Evolutionary conservation across 108 stramenopile genomes (phyloP), one percentile per base, ranked within the genome.

Genomic region (Nannochloropsis oceanica): DNA sequence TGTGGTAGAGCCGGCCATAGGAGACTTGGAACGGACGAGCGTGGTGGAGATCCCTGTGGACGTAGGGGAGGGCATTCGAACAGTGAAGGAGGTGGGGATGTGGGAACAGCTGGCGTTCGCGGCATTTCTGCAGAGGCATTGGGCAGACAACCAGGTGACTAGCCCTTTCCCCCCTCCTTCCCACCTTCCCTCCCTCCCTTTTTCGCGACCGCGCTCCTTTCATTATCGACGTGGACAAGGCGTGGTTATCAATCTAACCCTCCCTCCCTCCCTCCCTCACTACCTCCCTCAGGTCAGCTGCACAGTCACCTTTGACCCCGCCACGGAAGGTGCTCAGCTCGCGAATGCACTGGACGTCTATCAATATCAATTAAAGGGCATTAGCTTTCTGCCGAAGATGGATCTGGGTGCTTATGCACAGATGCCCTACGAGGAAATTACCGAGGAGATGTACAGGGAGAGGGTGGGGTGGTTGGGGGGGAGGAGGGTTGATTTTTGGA

Each of bases 31-130:
- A 26, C 85, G 85, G 43, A 91, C 91, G 26, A 34, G 87, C 46
- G 92, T 92, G 73, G 92, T 92, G 73, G 84, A 90, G 73, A 81
- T 92, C 50, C 91, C 92, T 24, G 90, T 92, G 27, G 91, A 92
- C 34, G 92, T 87, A 13, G 92, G 92, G 42, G 91, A 91, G 83
- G 92, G 91, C 25, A 89, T 92, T 25, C 91, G 91, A 13, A 92
- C 91, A 20, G 50, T 44, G 13, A 50, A 42, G 25, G 89, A 92
- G 79, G 44, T 92, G n/a, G 27, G 22, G 13, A 85, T 92, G 87
- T 92, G 92, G 92, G 92, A 92, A 59, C 92, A 92, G 90, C 90
- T 92, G 13, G 86, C 88, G 73, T 89, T 92, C 44, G 92, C 92
- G 11, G 92, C 92, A 3, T 92, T 92, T 44, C 43, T 92, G 44